Conservation (phyloP, 2,329 filamentous ascomycete genomes). For the Coniochaeta hoffmannii region DNA sequence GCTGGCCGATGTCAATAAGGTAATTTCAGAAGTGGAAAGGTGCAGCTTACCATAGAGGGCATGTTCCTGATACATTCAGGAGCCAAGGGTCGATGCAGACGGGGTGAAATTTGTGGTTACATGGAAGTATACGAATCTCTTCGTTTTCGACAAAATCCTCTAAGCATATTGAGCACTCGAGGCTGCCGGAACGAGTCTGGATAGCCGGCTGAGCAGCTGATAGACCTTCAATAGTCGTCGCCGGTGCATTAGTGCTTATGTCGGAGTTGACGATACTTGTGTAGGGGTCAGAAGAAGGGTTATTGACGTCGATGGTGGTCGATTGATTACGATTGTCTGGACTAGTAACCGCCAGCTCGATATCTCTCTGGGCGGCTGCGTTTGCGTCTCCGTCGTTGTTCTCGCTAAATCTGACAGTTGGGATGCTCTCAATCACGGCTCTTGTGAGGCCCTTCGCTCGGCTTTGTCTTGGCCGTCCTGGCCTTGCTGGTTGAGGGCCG, state of each 20-base stretch:
- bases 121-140: constrained; percentile 60
- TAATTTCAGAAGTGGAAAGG: no score
- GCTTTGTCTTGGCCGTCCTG: constrained; percentile 74
- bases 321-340: no score
- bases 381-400: constrained; percentile 47
- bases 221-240: not conserved
- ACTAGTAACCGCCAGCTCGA: no score
- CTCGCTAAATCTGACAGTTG: constrained; percentile 92
- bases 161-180: constrained; percentile 60
- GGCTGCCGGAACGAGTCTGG: constrained; percentile 5
- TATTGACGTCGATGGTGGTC: no score
- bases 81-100: constrained; percentile 64
- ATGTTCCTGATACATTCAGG: constrained; percentile 61
- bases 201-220: constrained; percentile 1
- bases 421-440: constrained; percentile 86
- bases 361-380: constrained; percentile 24
- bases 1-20: no score
- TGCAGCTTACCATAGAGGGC: constrained; percentile 61
- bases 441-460: constrained; percentile 80
- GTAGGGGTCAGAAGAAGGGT: no score
- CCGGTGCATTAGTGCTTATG: constrained; percentile 5
- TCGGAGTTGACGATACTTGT: no score
- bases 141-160: constrained; percentile 61
- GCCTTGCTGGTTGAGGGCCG: constrained; percentile 62
- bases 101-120: constrained; percentile 61